A percentile compares a stretch with the other conserved stretches of the same genome.
phyloP scores from a whole-genome alignment of 257 asterid genomes.

The Galeopsis tetrahit region DNA sequence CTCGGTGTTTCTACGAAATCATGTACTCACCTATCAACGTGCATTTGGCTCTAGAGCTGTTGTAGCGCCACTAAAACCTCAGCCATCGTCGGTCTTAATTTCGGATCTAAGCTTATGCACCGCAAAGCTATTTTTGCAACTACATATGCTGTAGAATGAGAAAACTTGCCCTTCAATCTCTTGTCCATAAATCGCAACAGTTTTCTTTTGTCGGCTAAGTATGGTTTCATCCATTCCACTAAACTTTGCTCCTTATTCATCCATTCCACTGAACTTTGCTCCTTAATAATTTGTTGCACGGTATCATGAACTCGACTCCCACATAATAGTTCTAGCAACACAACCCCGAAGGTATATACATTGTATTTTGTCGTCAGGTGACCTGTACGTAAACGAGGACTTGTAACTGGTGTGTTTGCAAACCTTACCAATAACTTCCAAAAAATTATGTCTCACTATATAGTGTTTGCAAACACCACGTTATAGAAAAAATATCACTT shows the following conservation, averaged over 20 bases:
- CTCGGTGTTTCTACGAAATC: too few relatives aligned
- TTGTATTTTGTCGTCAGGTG: conserved; percentile 27
- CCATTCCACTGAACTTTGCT: conserved; percentile 20
- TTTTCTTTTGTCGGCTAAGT: conserved; percentile 10
- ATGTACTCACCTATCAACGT: too few relatives aligned
- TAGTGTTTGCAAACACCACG: too few relatives aligned
- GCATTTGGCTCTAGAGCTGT: background rate
- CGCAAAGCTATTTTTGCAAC: conserved; percentile 25
- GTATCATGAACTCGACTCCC: conserved; percentile 1
- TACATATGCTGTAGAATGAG: background rate
- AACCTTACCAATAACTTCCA: too few relatives aligned
- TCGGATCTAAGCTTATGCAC: conserved; percentile 18
- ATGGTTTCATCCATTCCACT: conserved; percentile 25
- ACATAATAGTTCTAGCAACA: conserved; percentile 34
- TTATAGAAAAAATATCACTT: too few relatives aligned
- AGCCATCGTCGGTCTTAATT: conserved; percentile 28
- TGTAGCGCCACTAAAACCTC: conserved; percentile 29
- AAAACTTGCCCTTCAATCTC: conserved; percentile 24
- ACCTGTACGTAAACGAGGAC: conserved; percentile 7
- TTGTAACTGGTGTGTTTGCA: too few relatives aligned
- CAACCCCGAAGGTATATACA: conserved; percentile 31
- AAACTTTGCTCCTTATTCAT: background rate
- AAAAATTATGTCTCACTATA: too few relatives aligned
- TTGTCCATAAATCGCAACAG: conserved; percentile 18
- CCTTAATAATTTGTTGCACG: background rate